Conservation (phyloP, 2,329 filamentous ascomycete species). For the Periconia digitata region DNA sequence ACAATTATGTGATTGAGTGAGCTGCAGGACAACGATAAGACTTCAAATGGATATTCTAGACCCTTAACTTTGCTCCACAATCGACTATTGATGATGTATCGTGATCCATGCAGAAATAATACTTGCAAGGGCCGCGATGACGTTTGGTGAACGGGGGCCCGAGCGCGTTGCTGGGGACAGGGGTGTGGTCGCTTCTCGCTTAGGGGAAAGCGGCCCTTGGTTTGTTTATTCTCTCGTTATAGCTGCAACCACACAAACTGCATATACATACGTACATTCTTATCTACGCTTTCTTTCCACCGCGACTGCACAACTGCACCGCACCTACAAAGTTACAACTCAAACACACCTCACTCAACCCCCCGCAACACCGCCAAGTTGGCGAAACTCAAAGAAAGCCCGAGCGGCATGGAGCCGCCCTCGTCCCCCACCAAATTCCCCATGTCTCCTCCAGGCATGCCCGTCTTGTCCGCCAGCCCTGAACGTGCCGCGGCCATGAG, state of each 20-base stretch:
- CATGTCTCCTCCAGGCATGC: conserved; percentile 56
- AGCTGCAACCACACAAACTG: conserved; percentile 17
- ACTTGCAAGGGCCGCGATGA: neutral
- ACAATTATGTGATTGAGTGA: too few relatives aligned
- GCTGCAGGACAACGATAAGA: too few relatives aligned
- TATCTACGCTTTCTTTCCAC: conserved; percentile 1
- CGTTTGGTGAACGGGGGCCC: conserved; percentile 3
- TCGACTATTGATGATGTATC: too few relatives aligned
- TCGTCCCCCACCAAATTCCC: conserved; percentile 50
- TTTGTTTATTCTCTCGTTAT: conserved; percentile 28
- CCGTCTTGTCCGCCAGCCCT: conserved; percentile 63
- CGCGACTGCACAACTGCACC: conserved; percentile 7
- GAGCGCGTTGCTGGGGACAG: conserved; percentile 31
- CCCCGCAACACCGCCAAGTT: conserved; percentile 33
- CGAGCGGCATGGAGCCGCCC: conserved; percentile 43
- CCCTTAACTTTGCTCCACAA: too few relatives aligned
- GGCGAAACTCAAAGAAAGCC: conserved; percentile 41
- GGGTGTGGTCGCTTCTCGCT: conserved; percentile 18
- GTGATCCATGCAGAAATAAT: too few relatives aligned
- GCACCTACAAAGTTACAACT: conserved; percentile 7
- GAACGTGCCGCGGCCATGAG: conserved; percentile 60
- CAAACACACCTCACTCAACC: conserved; percentile 8
- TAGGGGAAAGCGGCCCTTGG: too few relatives aligned
- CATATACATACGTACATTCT: conserved; percentile 6
- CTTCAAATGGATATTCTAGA: too few relatives aligned